Evolutionary conservation across 78 protist genomes (phyloP).

Genomic region (Paratrimastix pyriformis): DNA sequence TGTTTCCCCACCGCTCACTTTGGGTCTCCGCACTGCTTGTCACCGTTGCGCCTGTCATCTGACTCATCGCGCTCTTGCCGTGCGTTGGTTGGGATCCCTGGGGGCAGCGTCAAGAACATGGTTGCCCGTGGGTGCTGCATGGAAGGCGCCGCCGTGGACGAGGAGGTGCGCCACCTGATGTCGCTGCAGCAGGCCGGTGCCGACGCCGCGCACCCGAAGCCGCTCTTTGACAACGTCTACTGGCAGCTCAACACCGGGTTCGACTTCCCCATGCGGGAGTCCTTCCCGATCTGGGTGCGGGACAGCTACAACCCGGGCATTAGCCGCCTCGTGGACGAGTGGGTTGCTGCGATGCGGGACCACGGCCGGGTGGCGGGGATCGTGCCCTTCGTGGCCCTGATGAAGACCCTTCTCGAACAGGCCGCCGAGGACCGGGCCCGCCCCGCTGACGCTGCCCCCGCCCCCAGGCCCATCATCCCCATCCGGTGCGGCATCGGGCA

Average conservation of each 20-base stretch:
- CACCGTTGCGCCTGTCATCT: too few relatives aligned
- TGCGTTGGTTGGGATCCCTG: too few relatives aligned
- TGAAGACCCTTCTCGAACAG: neutral
- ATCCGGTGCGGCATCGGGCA: neutral
- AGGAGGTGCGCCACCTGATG: neutral
- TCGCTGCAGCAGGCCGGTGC: too few relatives aligned
- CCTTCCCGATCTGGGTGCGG: neutral
- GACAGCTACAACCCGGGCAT: neutral
- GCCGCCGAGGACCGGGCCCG: neutral
- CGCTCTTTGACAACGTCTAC: neutral
- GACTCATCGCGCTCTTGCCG: too few relatives aligned
- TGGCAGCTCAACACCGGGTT: conserved; percentile 35
- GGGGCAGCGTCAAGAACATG: too few relatives aligned
- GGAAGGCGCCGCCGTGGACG: neutral
- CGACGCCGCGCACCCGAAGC: neutral
- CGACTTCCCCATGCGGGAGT: conserved; percentile 15
- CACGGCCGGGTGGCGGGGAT: conserved; percentile 1
- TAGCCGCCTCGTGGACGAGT: neutral
- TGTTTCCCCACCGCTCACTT: too few relatives aligned
- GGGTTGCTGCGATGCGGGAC: neutral
- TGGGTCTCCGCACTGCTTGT: too few relatives aligned
- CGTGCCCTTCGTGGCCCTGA: neutral
- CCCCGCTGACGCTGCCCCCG: neutral
- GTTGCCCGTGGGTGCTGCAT: conserved; percentile 5
- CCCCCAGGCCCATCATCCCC: neutral